phyloP scores from a whole-genome alignment of 2,329 filamentous ascomycete genomes.

The Xylariomycetidae sp. region DNA sequence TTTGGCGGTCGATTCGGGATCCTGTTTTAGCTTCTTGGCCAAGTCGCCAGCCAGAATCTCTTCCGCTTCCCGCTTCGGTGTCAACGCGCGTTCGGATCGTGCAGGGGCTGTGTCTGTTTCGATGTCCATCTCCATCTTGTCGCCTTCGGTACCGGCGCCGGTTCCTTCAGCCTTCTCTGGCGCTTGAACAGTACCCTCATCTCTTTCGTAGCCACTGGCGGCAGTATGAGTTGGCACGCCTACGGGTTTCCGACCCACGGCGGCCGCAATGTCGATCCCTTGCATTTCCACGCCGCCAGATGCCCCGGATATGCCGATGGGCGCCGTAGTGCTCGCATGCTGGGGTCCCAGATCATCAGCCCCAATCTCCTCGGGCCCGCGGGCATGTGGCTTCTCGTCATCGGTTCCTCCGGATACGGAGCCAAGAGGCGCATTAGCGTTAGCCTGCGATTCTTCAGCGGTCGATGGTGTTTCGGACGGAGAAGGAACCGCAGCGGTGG shows the following conservation, averaged over 20 bases:
- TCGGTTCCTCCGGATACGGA: too few relatives aligned
- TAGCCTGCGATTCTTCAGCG: slow-evolving; percentile 23
- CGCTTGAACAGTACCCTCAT: too few relatives aligned
- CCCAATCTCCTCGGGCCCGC: slow-evolving; percentile 80
- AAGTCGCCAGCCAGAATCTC: slow-evolving; percentile 37
- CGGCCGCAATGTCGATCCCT: slow-evolving; percentile 56
- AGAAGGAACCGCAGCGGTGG: neutral
- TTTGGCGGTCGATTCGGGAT: slow-evolving; percentile 9
- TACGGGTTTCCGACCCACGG: slow-evolving; percentile 48
- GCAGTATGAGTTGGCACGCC: slow-evolving; percentile 14
- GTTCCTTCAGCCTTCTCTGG: slow-evolving; percentile 4
- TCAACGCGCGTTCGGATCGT: slow-evolving; percentile 25
- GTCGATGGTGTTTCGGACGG: neutral
- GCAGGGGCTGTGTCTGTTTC: slow-evolving; percentile 5
- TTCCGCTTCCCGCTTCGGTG: slow-evolving; percentile 54
- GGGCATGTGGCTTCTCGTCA: slow-evolving; percentile 70
- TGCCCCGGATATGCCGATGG: slow-evolving; percentile 27
- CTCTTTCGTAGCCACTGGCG: slow-evolving; percentile 14
- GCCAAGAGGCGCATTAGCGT: slow-evolving; percentile 20
- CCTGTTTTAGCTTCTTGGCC: slow-evolving; percentile 48
- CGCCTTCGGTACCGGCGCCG: slow-evolving; percentile 19
- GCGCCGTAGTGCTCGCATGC: slow-evolving; percentile 31
- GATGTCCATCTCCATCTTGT: slow-evolving; percentile 27
- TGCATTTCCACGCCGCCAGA: slow-evolving; percentile 41
- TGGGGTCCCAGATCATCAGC: slow-evolving; percentile 83